Evolutionary conservation across 768 basidiomycete species (phyloP), one percentile per base, ranked within the genome.

Genomic region (Tylopilus vinaceipallidus): DNA sequence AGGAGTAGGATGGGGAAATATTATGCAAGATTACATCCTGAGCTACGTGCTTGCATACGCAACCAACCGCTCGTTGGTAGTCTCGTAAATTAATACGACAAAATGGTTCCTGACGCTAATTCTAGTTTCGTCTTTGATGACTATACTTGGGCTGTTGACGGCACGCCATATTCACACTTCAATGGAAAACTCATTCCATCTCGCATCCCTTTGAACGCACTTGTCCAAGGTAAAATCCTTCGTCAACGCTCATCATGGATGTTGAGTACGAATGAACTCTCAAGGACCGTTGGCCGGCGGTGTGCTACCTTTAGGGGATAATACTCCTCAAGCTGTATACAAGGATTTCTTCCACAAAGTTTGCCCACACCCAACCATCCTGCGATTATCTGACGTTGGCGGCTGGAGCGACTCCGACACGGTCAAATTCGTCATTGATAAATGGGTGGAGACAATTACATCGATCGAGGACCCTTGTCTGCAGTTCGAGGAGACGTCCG

Each of bases 281-380:
- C 2, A 35, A 67, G 75, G 75, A 0, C 74, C 76, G 0, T 59
- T 72, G 14, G 73, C 62, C 0, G 76, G 76, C 2, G 71, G 66
- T 5, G 47, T 52, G 0, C 71, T 75, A 40, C 62, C 66, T n/a
- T 20, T 58, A 4, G 63, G 50, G 11, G 64, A 69, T 12, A 16
- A 11, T 22, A 58, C 63, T 2, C 70, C 72, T 9, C 65, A 60
- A 2, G 64, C 74, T 2, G 69, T 77, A 2, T 46, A 62, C 23
- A 60, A 60, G 16, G 69, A 70, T 17, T 73, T 67, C 52, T 78
- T 65, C 52, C 56, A 71, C 7, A 52, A 56, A 41, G 62, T 73
- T 2, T 78, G 76, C 54, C 70, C 67, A 2, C 58, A 66, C 19
- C 64, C 65, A 2, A 68, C 65, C 5, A 51, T 70, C 30, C 47